Percentiles rank a stretch among this genome's conserved stretches.
phyloP scores from a whole-genome alignment of 2,329 filamentous ascomycete genomes.

The Monosporascus sp. region DNA sequence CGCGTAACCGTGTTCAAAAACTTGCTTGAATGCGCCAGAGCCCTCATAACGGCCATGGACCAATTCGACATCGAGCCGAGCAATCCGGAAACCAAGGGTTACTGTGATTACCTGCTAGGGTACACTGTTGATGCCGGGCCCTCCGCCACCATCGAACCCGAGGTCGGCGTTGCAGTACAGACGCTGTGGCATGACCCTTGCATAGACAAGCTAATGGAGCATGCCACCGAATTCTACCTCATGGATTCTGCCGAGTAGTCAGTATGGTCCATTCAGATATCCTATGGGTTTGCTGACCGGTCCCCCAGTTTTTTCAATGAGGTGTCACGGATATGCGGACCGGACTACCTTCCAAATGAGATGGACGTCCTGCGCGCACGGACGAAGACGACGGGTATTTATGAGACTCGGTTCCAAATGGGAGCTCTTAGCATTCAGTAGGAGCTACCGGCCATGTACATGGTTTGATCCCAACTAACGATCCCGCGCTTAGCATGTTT shows the following conservation, averaged over 20 bases:
- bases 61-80: slow-evolving; percentile 83
- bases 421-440: slow-evolving; percentile 98
- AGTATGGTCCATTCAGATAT: slow-evolving; percentile 1
- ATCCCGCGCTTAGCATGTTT: slow-evolving; percentile 70
- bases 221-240: slow-evolving; percentile 95
- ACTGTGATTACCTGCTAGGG: slow-evolving; percentile 74
- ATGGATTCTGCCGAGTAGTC: slow-evolving; percentile 99
- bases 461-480: slow-evolving; percentile 16
- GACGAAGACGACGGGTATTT: slow-evolving; percentile 98
- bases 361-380: slow-evolving; percentile 91
- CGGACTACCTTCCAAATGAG: slow-evolving; percentile 87
- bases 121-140: slow-evolving; percentile 90
- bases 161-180: slow-evolving; percentile 76
- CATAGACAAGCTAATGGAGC: slow-evolving; percentile 77
- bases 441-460: slow-evolving; percentile 27
- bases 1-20: slow-evolving; percentile 98
- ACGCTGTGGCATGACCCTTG: slow-evolving; percentile 88
- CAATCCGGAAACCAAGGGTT: slow-evolving; percentile 63
- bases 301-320: slow-evolving; percentile 85
- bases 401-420: slow-evolving; percentile 98
- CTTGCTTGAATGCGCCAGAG: slow-evolving; percentile 91
- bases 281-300: slow-evolving; percentile 14
- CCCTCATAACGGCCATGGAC: slow-evolving; percentile 83
- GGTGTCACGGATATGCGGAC: slow-evolving; percentile 73
- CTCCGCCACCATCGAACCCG: slow-evolving; percentile 73